phyloP scores from a whole-genome alignment of 345 rosid species.

The Lumnitzera racemosa region DNA sequence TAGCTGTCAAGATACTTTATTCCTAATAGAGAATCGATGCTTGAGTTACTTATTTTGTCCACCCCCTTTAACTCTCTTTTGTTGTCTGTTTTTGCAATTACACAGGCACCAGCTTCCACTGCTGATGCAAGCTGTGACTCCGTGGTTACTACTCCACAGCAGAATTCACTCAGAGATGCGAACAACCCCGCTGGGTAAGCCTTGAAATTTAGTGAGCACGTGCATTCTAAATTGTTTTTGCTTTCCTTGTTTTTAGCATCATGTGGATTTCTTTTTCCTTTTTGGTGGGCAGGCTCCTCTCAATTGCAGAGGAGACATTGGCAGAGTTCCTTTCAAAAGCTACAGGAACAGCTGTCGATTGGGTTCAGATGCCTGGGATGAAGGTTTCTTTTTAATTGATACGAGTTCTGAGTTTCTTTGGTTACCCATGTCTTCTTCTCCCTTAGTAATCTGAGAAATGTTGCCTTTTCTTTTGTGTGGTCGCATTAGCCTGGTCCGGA shows the following conservation, averaged over 20 bases:
- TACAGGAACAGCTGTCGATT: conserved; percentile 99
- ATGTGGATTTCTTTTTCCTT: too few species aligned
- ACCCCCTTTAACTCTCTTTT: background rate
- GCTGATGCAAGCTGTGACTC: conserved; percentile 92
- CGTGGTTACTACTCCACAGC: conserved; percentile 91
- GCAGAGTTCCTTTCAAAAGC: conserved; percentile 99
- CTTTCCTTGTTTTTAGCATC: too few species aligned
- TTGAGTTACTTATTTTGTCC: too few species aligned
- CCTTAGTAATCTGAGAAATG: background rate
- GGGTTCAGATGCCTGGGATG: conserved; percentile 99
- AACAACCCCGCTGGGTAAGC: conserved; percentile 96
- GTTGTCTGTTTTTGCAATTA: conserved; percentile 1
- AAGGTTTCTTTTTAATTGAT: conserved; percentile 45
- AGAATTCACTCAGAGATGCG: conserved; percentile 77
- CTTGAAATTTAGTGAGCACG: background rate
- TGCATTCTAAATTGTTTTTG: background rate
- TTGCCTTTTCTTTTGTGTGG: background rate
- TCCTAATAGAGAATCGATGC: too few species aligned
- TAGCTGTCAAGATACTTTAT: too few species aligned
- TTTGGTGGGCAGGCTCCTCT: conserved; percentile 62
- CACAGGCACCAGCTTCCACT: conserved; percentile 58
- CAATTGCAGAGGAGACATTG: conserved; percentile 99
- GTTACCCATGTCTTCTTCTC: background rate
- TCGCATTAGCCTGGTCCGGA: conserved; percentile 99
- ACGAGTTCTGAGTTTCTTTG: conserved; percentile 1